These are phyloP conservation scores for Calonectria henricotiae DNA, from an alignment of 2,329 filamentous ascomycete genomes.

Conservation along the genomic window DNA sequence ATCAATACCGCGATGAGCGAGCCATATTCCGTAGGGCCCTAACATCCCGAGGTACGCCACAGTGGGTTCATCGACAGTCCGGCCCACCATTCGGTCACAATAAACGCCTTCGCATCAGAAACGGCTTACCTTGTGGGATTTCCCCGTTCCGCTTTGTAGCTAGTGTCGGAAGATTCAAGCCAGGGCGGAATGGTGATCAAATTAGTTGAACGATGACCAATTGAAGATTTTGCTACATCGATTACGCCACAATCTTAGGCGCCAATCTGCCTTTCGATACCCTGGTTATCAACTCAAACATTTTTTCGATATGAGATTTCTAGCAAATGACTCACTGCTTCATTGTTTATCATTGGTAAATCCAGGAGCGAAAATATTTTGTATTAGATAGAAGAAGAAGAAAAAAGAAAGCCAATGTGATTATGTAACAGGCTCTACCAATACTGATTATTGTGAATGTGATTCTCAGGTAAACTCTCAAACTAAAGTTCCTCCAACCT, in stretches of 20 bases:
- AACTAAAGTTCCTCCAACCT: no score
- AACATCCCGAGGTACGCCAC: slow-evolving; percentile 11
- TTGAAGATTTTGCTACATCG: neutral
- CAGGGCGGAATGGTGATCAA: neutral
- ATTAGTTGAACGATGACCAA: neutral
- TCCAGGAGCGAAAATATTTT: neutral
- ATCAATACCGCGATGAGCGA: neutral
- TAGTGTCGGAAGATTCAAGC: neutral
- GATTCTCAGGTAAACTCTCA: no score
- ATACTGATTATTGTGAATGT: no score
- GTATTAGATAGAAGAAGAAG: no score
- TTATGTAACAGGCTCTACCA: no score
- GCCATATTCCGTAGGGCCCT: neutral
- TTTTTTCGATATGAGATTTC: neutral
- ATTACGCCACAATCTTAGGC: neutral
- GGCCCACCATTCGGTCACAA: neutral
- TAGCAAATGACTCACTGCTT: neutral
- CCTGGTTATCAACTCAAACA: neutral
- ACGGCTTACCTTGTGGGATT: slow-evolving; percentile 2
- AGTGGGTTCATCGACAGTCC: neutral
- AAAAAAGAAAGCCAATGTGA: no score
- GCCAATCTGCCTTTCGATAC: neutral
- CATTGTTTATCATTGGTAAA: neutral
- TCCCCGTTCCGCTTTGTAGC: neutral
- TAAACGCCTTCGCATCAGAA: neutral